A percentile compares a stretch with the other conserved stretches of the same genome.
These are phyloP conservation scores for Zygoascus ofunaensis DNA, from an alignment of 805 yeast genomes.

Conservation along the genomic window DNA sequence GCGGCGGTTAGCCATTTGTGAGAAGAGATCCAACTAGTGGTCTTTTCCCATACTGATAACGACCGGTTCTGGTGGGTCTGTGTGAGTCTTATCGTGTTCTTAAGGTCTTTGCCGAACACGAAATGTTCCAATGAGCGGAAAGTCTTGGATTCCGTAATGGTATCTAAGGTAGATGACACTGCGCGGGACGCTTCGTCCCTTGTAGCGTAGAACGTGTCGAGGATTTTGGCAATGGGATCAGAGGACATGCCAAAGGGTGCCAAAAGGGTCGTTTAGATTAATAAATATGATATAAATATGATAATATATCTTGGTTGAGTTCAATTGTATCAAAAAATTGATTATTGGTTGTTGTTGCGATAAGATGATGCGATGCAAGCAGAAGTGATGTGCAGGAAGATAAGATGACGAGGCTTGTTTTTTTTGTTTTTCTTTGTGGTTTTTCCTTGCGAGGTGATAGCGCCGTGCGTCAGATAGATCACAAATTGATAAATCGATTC, in stretches of 20 bases:
- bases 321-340: no score
- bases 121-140: slow-evolving; percentile 12
- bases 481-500: no score
- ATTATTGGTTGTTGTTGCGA: no score
- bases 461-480: no score
- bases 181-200: slow-evolving; percentile 13
- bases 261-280: no score
- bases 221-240: slow-evolving; percentile 17
- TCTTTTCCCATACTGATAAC: slow-evolving; percentile 4
- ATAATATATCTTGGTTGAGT: no score
- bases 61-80: background rate
- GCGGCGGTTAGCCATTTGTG: slow-evolving; percentile 19
- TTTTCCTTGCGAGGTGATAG: no score
- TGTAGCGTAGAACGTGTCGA: slow-evolving; percentile 14
- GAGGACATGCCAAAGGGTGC: no score
- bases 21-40: slow-evolving; percentile 19
- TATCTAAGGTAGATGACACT: slow-evolving; percentile 9
- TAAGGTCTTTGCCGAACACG: slow-evolving; percentile 6
- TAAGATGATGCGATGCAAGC: no score
- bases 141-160: slow-evolving; percentile 12
- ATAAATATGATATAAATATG: no score
- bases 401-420: background rate
- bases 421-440: background rate
- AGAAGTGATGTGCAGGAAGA: background rate
- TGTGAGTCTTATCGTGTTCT: background rate